A percentile compares a stretch with the other conserved stretches of the same genome.
These are phyloP conservation scores for Penicillium salamii DNA, from an alignment of 495 filamentous ascomycete genomes.

Conservation along the genomic window DNA sequence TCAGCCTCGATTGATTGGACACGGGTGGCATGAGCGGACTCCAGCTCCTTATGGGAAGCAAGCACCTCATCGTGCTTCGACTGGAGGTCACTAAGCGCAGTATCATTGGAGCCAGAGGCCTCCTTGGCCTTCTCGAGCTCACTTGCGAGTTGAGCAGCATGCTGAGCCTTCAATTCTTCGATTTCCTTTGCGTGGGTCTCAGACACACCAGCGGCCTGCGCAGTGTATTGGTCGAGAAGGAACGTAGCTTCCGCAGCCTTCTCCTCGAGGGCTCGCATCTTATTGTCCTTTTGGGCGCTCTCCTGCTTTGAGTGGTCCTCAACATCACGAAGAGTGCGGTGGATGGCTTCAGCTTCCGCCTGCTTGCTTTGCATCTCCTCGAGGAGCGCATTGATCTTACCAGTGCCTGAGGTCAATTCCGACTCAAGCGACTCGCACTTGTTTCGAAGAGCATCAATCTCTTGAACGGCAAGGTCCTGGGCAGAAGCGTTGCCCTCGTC, in stretches of 20 bases:
- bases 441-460: conserved; percentile 42
- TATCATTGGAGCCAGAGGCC: conserved; percentile 30
- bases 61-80: conserved; percentile 39
- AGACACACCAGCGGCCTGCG: conserved; percentile 21
- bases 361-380: conserved; percentile 41
- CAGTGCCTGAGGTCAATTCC: conserved; percentile 33
- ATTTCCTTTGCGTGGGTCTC: conserved; percentile 34
- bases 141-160: conserved; percentile 6
- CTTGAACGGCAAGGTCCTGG: conserved; percentile 35
- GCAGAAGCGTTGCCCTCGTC: conserved; percentile 38
- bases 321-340: conserved; percentile 33
- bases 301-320: conserved; percentile 37
- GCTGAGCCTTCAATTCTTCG: conserved; percentile 21
- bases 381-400: conserved; percentile 41
- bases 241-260: conserved; percentile 33
- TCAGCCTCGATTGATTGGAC: conserved; percentile 36
- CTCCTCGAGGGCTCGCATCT: conserved; percentile 33
- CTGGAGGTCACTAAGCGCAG: conserved; percentile 36
- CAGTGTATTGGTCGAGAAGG: conserved; percentile 31
- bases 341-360: conserved; percentile 34
- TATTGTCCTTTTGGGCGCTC: conserved; percentile 32
- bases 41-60: conserved; percentile 31
- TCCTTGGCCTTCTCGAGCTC: conserved; percentile 32
- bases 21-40: conserved; percentile 32
- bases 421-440: conserved; percentile 41